Evolutionary conservation across 208 protist species (phyloP).

Genomic region (Crithidia bombi): DNA sequence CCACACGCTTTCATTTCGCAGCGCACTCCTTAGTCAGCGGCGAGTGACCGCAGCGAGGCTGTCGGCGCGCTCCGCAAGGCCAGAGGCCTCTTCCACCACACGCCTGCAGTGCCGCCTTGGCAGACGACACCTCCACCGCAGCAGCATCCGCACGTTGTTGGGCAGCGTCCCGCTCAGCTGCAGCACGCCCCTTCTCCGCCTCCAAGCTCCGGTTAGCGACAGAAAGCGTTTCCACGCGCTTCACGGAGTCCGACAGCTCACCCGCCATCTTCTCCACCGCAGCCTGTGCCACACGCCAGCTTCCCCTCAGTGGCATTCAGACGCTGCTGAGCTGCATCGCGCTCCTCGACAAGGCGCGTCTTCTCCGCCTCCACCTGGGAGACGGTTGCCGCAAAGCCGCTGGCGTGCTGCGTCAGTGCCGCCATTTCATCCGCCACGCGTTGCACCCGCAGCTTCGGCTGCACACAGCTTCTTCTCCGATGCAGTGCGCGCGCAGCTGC

Average conservation of each 20-base stretch:
- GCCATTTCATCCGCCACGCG: background rate
- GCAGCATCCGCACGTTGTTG: background rate
- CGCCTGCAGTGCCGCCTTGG: background rate
- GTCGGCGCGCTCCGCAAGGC: background rate
- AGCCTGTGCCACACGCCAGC: background rate
- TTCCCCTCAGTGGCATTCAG: too few relatives aligned
- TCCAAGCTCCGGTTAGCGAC: background rate
- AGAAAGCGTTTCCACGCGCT: background rate
- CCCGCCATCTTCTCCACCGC: slow-evolving; percentile 11
- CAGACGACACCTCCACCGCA: background rate
- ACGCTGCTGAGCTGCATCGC: too few relatives aligned
- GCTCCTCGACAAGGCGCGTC: background rate
- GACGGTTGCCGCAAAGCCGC: background rate
- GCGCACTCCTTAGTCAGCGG: background rate
- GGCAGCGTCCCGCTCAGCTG: too few relatives aligned
- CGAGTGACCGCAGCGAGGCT: background rate
- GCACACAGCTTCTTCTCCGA: slow-evolving; percentile 10
- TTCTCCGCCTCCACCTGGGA: background rate
- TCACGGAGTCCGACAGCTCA: background rate
- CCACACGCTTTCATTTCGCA: background rate
- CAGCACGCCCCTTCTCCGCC: background rate
- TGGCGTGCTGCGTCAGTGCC: background rate
- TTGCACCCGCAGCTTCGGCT: slow-evolving; percentile 6
- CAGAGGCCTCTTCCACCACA: background rate
- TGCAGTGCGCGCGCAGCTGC: slow-evolving; percentile 3